Base-by-base conservation (phyloP, 2,329 filamentous ascomycete species). In the Hymenoscyphus infarciens region DNA sequence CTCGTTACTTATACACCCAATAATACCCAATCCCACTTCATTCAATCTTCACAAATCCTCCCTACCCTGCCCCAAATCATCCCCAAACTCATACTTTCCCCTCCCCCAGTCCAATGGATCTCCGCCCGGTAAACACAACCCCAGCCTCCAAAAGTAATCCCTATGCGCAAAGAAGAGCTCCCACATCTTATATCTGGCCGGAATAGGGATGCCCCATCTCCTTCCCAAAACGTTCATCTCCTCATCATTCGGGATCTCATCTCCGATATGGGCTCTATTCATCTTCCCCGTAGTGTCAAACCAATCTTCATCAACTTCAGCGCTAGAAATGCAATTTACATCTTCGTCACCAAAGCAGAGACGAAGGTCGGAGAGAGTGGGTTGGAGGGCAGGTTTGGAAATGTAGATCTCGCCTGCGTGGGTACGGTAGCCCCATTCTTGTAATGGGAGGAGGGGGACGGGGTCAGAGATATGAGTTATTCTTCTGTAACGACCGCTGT, bases 121-220 rank as follows among this genome's bases (percentile, higher is more conserved):
- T 13, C 90, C 90, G 13, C 89, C 89, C 0, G 94, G 93, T 1
- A 97, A 81, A 77, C 95, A 99, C 35, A 98, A 78, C 0, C 95
- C 95, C 60, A 99, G 76, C 62, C 95, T 83, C 91, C 92, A 96
- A 77, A 99, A 98, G 76, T 99, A 99, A 77, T 99, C 95, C 45
- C 95, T 81, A 77, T 99, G 95, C 1, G 93, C 90, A 75, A 96
- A 96, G 73, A 98, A 88, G 7, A 97, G 79, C 76, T 97, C 87
- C 92, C 94, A 97, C n/a, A 96, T 82, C 75, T 89, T 90, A 70
- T 93, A 75, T 75, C 83, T 75, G 71, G 68, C 82, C 73, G 70
- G 68, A 39, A 73, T 69, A 0, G 69, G 66, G 11, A 72, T 29
- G 8, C 67, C 67, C 70, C 72, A 72, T 60, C 66, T 63, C 53